Evolutionary conservation across 2,329 filamentous ascomycete genomes (phyloP).

Genomic region (Meredithiella fracta): DNA sequence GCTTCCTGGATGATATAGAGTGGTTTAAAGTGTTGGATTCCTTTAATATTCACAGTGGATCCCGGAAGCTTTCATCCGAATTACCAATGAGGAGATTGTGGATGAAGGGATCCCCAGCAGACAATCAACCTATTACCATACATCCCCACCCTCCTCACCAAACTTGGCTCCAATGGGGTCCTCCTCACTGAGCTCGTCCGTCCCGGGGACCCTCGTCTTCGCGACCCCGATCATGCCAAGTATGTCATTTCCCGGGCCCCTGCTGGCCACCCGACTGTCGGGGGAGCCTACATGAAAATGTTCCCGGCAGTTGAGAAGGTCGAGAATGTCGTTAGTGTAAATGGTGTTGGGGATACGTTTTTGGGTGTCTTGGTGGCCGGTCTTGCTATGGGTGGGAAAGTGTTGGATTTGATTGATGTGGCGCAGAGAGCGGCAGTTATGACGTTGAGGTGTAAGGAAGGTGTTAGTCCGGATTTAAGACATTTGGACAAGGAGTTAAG

Average conservation of each 20-base stretch:
- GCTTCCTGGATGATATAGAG: slow-evolving; percentile 48
- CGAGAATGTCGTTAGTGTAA: slow-evolving; percentile 57
- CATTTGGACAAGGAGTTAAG: slow-evolving; percentile 27
- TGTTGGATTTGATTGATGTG: slow-evolving; percentile 51
- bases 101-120: slow-evolving; percentile 74
- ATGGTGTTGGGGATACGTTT: slow-evolving; percentile 89
- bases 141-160: slow-evolving; percentile 70
- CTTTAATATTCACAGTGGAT: slow-evolving; percentile 56
- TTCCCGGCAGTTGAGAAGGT: slow-evolving; percentile 53
- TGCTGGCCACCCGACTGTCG: slow-evolving; percentile 35
- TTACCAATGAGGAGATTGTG: slow-evolving; percentile 52
- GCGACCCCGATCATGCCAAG: slow-evolving; percentile 41
- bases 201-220: slow-evolving; percentile 51
- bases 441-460: slow-evolving; percentile 58
- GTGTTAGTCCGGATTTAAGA: slow-evolving; percentile 46
- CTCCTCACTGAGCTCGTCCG: slow-evolving; percentile 56
- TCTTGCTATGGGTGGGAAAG: slow-evolving; percentile 41
- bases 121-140: slow-evolving; percentile 74
- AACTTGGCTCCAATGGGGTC: slow-evolving; percentile 61
- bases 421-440: slow-evolving; percentile 69
- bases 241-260: slow-evolving; percentile 55
- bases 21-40: slow-evolving; percentile 75
- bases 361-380: slow-evolving; percentile 71
- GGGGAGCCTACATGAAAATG: slow-evolving; percentile 67
- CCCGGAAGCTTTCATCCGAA: slow-evolving; percentile 53